Conservation (phyloP, 176 grass and related monocot genomes). For the Melocanna baccifera region DNA sequence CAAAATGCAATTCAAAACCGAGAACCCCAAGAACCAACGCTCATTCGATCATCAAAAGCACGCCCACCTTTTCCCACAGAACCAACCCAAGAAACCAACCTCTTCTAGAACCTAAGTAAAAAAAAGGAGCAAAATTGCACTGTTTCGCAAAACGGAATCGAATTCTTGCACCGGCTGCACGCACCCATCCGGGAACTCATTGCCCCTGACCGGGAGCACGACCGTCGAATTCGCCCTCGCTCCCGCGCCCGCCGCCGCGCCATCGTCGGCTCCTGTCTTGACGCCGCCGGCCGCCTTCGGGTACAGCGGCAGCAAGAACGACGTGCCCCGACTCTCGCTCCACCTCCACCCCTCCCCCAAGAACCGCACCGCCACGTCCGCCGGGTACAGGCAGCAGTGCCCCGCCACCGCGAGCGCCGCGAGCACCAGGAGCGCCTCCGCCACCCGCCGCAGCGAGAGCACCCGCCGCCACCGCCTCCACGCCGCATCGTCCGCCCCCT, state of each 20-base stretch:
- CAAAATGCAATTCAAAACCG: background rate
- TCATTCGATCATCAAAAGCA: background rate
- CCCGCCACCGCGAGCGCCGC: constrained; percentile 40
- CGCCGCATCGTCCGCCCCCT: background rate
- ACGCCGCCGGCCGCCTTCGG: constrained; percentile 40
- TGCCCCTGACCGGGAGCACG: constrained; percentile 21
- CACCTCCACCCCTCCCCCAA: background rate
- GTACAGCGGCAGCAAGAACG: constrained; percentile 73
- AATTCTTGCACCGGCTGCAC: constrained; percentile 1
- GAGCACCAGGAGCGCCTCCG: constrained; percentile 22
- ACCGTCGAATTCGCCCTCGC: constrained; percentile 34
- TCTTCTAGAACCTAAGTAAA: background rate
- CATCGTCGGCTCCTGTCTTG: constrained; percentile 8
- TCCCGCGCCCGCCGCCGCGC: background rate
- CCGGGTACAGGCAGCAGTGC: constrained; percentile 35
- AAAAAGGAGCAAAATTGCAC: background rate
- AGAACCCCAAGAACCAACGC: background rate
- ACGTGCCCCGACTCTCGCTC: background rate
- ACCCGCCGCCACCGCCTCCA: background rate
- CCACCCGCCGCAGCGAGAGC: constrained; percentile 22
- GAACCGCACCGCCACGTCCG: constrained; percentile 24
- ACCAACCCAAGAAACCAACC: background rate
- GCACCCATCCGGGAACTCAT: constrained; percentile 50
- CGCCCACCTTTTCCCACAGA: background rate
- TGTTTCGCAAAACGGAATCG: background rate